phyloP scores from a whole-genome alignment of 805 yeast genomes.

The Wickerhamomyces bisporus region DNA sequence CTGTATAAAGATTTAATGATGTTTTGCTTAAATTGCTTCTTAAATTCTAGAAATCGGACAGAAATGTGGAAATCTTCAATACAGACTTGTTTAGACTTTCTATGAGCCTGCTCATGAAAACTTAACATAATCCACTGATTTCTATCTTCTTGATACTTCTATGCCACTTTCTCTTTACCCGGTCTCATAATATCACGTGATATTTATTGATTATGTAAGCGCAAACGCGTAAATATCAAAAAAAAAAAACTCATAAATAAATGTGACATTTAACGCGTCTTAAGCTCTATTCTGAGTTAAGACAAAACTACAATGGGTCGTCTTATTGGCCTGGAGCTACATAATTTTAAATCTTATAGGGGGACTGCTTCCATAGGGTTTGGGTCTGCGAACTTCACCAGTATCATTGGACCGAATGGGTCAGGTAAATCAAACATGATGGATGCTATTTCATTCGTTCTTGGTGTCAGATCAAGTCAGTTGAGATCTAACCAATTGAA shows the following conservation, averaged over 20 bases:
- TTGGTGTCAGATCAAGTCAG: conserved; percentile 74
- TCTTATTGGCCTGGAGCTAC: conserved; percentile 67
- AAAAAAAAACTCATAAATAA: neutral
- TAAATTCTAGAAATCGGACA: no score
- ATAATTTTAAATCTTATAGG: conserved; percentile 87
- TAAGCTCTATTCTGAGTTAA: neutral
- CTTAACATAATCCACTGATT: no score
- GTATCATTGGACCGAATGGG: conserved; percentile 98
- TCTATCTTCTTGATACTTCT: no score
- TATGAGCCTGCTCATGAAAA: no score
- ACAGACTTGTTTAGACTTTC: no score
- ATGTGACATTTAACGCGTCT: neutral
- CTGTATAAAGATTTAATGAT: neutral
- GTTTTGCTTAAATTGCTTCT: no score
- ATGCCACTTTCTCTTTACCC: no score
- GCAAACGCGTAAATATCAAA: no score
- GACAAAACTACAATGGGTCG: conserved; percentile 59
- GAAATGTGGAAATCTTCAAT: no score
- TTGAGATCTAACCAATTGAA: conserved; percentile 67
- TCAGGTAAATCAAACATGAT: conserved; percentile 96
- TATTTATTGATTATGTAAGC: no score
- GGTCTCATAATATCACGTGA: no score
- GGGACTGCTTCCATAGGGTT: conserved; percentile 76
- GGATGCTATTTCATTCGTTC: conserved; percentile 94
- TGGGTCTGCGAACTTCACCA: conserved; percentile 78